Conservation (phyloP, 1,284 basidiomycete species). For the Ceratobasidium sp. region DNA sequence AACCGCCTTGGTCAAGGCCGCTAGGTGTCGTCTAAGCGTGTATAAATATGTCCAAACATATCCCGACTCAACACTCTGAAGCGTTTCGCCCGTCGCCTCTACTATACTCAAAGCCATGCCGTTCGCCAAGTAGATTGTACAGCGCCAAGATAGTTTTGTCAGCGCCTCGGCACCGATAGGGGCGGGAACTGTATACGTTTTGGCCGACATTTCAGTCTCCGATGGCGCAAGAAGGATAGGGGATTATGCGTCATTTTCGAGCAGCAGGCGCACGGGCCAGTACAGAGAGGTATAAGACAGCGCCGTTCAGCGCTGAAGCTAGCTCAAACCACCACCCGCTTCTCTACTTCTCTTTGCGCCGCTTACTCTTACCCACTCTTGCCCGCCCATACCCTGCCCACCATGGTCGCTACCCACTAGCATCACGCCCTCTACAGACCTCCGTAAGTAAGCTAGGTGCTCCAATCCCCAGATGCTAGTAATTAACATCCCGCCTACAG, state of each 20-base stretch:
- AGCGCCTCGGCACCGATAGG: constrained; percentile 2
- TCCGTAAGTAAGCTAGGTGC: too few species aligned
- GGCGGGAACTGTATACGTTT: background rate
- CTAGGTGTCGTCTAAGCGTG: too few species aligned
- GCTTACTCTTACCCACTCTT: background rate
- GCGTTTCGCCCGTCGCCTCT: background rate
- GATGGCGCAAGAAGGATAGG: background rate
- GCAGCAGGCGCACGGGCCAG: constrained; percentile 2
- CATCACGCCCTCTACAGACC: background rate
- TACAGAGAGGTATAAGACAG: background rate
- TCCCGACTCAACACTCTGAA: background rate
- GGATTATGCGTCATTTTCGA: constrained; percentile 2
- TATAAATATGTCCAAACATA: background rate
- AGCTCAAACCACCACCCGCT: background rate
- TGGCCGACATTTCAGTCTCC: too few species aligned
- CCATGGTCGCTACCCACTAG: background rate
- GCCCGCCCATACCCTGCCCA: background rate
- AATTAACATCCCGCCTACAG: too few species aligned
- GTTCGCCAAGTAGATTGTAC: too few species aligned
- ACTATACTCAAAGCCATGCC: background rate
- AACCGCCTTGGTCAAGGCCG: too few species aligned
- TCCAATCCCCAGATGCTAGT: too few species aligned
- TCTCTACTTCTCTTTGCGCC: background rate
- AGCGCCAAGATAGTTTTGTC: background rate
- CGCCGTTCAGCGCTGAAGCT: background rate